Evolutionary conservation across 345 rosid species (phyloP).

Genomic region (Erodium maritimum): DNA sequence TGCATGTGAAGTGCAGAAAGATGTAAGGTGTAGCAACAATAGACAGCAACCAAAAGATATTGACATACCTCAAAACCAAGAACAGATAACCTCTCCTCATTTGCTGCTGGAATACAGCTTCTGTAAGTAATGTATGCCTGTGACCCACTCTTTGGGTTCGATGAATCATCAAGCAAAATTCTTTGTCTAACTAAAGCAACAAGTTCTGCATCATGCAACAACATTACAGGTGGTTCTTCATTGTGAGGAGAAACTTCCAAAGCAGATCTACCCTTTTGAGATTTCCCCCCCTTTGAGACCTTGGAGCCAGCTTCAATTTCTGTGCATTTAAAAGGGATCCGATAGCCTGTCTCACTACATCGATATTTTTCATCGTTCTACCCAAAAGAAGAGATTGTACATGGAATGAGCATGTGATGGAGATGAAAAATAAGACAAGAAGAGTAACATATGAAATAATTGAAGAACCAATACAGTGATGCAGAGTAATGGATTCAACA

Average conservation of each 20-base stretch:
- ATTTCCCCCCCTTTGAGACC: conserved; percentile 19
- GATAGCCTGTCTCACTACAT: conserved; percentile 94
- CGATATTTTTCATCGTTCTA: conserved; percentile 63
- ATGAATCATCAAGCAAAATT: conserved; percentile 37
- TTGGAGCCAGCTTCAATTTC: conserved; percentile 21
- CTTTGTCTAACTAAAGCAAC: conserved; percentile 17
- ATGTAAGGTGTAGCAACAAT: background rate
- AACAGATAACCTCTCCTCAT: conserved; percentile 67
- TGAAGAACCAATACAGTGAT: too few species aligned
- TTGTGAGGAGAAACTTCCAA: conserved; percentile 16
- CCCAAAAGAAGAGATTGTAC: conserved; percentile 4
- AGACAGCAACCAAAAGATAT: too few species aligned
- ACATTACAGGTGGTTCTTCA: conserved; percentile 8
- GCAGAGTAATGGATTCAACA: too few species aligned
- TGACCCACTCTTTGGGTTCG: conserved; percentile 18
- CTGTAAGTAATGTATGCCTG: conserved; percentile 64
- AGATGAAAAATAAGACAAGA: background rate
- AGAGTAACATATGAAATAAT: background rate
- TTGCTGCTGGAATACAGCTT: conserved; percentile 67
- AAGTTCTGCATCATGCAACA: conserved; percentile 17
- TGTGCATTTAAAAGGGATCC: conserved; percentile 72
- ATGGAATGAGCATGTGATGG: background rate
- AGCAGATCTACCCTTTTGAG: conserved; percentile 25
- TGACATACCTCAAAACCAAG: conserved; percentile 74
- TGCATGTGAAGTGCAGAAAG: background rate